Percentiles rank a stretch among this genome's conserved stretches.
Conservation (phyloP, 805 yeast genomes). For the Zygosaccharomyces pseudorouxii region DNA sequence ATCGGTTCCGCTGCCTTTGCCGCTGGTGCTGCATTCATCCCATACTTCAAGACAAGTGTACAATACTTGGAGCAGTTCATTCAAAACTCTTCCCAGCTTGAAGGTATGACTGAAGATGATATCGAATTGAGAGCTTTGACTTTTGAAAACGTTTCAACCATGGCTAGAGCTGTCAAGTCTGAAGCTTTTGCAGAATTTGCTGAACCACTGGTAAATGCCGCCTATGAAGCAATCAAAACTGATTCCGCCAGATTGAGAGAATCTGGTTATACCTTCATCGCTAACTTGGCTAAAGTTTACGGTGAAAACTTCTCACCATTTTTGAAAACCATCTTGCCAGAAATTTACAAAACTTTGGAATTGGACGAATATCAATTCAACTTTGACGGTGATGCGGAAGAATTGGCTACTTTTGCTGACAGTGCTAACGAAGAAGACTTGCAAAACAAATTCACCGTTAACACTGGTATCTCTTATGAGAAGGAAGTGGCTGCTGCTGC, state of each 20-base stretch:
- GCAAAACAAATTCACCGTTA: constrained; percentile 73
- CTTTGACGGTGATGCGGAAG: constrained; percentile 50
- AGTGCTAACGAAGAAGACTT: constrained; percentile 57
- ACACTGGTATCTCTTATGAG: constrained; percentile 92
- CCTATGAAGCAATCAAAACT: constrained; percentile 70
- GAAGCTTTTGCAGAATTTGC: constrained; percentile 83
- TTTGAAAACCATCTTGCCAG: constrained; percentile 77
- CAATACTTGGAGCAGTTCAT: constrained; percentile 78
- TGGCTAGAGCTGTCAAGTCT: constrained; percentile 96
- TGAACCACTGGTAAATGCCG: constrained; percentile 81
- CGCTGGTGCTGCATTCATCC: constrained; percentile 80
- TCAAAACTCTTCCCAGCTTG: constrained; percentile 58
- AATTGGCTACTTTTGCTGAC: constrained; percentile 40
- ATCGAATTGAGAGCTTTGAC: constrained; percentile 88
- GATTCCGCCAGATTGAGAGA: constrained; percentile 86
- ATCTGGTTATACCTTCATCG: constrained; percentile 88
- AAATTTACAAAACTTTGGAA: constrained; percentile 73
- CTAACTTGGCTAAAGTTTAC: constrained; percentile 92
- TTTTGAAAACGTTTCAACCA: constrained; percentile 87
- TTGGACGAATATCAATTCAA: constrained; percentile 79
- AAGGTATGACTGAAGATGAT: constrained; percentile 82
- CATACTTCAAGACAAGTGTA: constrained; percentile 79
- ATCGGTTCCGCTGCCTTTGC: constrained; percentile 97
- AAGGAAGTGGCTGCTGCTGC: constrained; percentile 95
- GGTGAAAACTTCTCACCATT: constrained; percentile 85